phyloP scores from a whole-genome alignment of 371 early-diverging fungal genomes.

The Spraguea lophii region DNA sequence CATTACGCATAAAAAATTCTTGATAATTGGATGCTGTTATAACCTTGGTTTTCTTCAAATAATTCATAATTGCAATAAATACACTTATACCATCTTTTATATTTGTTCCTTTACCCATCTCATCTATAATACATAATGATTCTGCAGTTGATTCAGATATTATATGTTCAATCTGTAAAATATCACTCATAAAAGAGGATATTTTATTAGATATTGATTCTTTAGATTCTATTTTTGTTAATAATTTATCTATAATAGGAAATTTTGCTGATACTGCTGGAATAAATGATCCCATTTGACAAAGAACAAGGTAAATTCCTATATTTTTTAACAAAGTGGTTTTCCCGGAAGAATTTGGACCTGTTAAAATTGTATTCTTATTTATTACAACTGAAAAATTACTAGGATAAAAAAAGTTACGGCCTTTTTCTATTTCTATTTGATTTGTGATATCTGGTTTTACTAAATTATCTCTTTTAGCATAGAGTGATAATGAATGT shows the following conservation, averaged over 20 bases:
- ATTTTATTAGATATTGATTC: slow-evolving; percentile 15
- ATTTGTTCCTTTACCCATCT: slow-evolving; percentile 32
- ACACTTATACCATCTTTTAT: slow-evolving; percentile 13
- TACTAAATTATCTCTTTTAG: not conserved
- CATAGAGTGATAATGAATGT: slow-evolving; percentile 1
- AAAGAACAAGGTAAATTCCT: slow-evolving; percentile 7
- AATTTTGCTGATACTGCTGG: slow-evolving; percentile 21
- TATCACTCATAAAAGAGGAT: slow-evolving; percentile 31
- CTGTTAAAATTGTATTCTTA: slow-evolving; percentile 2
- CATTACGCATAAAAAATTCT: not conserved
- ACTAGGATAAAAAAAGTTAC: not conserved
- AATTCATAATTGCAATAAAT: not conserved
- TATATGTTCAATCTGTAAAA: slow-evolving; percentile 9
- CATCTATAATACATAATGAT: slow-evolving; percentile 14
- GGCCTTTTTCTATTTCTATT: not conserved
- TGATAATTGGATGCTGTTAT: not conserved
- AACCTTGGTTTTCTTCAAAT: not conserved
- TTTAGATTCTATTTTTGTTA: slow-evolving; percentile 25
- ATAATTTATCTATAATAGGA: slow-evolving; percentile 26
- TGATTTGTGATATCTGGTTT: not conserved
- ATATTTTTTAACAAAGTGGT: not conserved
- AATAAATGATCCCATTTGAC: slow-evolving; percentile 38
- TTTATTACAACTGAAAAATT: not conserved
- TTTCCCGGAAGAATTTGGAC: slow-evolving; percentile 3
- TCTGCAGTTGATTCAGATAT: slow-evolving; percentile 9